Conservation (phyloP, 2,329 filamentous ascomycete species). For the Epichloe bromicola region DNA sequence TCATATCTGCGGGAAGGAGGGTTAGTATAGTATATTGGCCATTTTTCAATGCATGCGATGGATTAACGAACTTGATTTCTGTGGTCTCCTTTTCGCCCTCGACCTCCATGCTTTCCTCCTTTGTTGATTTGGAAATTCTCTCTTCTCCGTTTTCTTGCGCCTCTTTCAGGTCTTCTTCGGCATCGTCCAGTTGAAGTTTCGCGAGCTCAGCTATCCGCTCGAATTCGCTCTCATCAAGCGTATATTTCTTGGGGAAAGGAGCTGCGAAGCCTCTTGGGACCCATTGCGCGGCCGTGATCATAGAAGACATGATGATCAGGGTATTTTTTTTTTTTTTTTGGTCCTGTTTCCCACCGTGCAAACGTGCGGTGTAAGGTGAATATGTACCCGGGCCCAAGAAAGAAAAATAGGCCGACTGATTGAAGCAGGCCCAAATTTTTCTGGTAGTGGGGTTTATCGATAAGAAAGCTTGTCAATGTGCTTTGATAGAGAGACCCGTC, state of each 20-base stretch:
- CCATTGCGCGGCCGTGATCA: conserved; percentile 68
- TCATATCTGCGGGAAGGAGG: conserved; percentile 31
- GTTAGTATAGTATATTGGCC: conserved; percentile 8
- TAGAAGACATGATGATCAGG: conserved; percentile 45
- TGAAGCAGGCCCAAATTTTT: conserved; percentile 19
- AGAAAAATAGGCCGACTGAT: not conserved
- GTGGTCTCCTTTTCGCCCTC: conserved; percentile 3
- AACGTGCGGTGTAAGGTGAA: not conserved
- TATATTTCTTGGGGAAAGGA: conserved; percentile 61
- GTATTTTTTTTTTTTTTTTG: not conserved
- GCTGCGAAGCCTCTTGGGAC: conserved; percentile 66
- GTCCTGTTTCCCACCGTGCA: not conserved
- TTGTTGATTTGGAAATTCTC: conserved; percentile 14
- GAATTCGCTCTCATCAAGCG: conserved; percentile 64
- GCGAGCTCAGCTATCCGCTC: conserved; percentile 62
- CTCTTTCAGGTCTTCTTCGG: conserved; percentile 70
- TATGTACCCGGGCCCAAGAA: not conserved
- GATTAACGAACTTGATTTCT: conserved; percentile 4
- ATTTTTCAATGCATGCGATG: not conserved
- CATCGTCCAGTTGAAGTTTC: conserved; percentile 77
- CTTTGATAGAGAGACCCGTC: not conserved
- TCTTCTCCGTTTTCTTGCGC: conserved; percentile 36
- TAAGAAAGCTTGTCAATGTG: conserved; percentile 14
- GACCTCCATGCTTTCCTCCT: conserved; percentile 23
- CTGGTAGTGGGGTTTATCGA: conserved; percentile 27